A percentile compares a stretch with the other conserved stretches of the same genome.
Conservation (phyloP, 2,329 filamentous ascomycete genomes). For the Curvularia spicifera region DNA sequence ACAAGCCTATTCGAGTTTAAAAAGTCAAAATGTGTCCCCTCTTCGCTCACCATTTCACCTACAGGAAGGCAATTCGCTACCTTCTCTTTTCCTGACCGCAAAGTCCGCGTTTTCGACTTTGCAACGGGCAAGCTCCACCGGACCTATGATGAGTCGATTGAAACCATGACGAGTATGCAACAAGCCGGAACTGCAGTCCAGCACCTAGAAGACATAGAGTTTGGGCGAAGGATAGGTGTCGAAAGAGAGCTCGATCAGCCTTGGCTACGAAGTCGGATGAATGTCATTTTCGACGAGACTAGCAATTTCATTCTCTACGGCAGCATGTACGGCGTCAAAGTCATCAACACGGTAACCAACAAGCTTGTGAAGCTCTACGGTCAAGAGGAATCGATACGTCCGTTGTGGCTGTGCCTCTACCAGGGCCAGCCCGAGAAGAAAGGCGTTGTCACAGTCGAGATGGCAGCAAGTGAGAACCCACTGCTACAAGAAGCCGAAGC, state of each 20-base stretch:
- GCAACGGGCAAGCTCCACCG: constrained; percentile 84
- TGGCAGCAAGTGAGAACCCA: constrained; percentile 95
- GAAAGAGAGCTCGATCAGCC: constrained; percentile 84
- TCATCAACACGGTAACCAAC: constrained; percentile 95
- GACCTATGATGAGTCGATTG: constrained; percentile 92
- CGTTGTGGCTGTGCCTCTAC: constrained; percentile 84
- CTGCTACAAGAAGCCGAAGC: constrained; percentile 90
- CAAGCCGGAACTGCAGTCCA: constrained; percentile 84
- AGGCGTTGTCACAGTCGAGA: constrained; percentile 88
- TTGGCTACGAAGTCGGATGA: constrained; percentile 71
- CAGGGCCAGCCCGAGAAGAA: constrained; percentile 97
- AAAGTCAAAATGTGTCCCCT: constrained; percentile 83
- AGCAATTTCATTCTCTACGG: constrained; percentile 95
- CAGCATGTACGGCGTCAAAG: constrained; percentile 89
- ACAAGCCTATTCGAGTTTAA: constrained; percentile 98
- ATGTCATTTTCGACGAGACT: constrained; percentile 94
- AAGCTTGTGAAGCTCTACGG: constrained; percentile 89
- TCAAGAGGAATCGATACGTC: constrained; percentile 84
- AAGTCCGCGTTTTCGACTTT: constrained; percentile 93
- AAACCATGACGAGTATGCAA: constrained; percentile 91
- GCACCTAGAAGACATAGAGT: constrained; percentile 88
- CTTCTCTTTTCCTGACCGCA: constrained; percentile 90
- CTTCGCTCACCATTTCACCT: constrained; percentile 83
- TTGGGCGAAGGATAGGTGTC: constrained; percentile 82
- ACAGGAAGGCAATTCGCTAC: constrained; percentile 85